Conservation (phyloP, 371 early-diverging fungal species). For the Agmasoma carcini region DNA sequence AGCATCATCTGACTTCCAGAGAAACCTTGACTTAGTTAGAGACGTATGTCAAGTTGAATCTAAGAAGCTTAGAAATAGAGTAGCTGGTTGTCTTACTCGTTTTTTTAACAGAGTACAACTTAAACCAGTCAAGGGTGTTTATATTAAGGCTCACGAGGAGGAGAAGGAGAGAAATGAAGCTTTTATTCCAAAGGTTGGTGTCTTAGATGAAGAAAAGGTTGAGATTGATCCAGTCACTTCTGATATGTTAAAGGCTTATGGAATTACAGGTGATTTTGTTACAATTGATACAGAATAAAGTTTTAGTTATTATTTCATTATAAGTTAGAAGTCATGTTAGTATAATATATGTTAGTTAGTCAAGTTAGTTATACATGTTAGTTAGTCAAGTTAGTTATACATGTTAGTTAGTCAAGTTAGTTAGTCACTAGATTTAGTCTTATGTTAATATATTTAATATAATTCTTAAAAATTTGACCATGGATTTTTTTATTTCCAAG, state of each 20-base stretch:
- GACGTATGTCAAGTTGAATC: slow-evolving; percentile 91
- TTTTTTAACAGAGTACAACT: slow-evolving; percentile 97
- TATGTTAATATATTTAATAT: background rate
- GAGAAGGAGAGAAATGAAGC: slow-evolving; percentile 99
- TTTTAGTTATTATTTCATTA: no score
- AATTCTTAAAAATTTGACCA: background rate
- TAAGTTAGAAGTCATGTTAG: no score
- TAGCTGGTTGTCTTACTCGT: slow-evolving; percentile 99
- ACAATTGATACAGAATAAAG: slow-evolving; percentile 10
- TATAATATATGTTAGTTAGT: no score
- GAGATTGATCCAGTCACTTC: slow-evolving; percentile 81
- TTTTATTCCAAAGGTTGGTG: slow-evolving; percentile 95
- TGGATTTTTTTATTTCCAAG: slow-evolving; percentile 26
- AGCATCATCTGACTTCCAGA: slow-evolving; percentile 95
- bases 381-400: no score
- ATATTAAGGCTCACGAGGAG: slow-evolving; percentile 98
- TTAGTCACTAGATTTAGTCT: no score
- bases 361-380: no score
- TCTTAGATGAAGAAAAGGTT: slow-evolving; percentile 74
- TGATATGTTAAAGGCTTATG: slow-evolving; percentile 50
- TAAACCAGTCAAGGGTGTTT: slow-evolving; percentile 95
- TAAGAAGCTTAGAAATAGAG: slow-evolving; percentile 98
- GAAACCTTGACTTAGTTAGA: slow-evolving; percentile 93
- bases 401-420: no score
- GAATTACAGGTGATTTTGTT: slow-evolving; percentile 48